phyloP scores from a whole-genome alignment of 257 asterid genomes.

The Fraxinus cuspidata region DNA sequence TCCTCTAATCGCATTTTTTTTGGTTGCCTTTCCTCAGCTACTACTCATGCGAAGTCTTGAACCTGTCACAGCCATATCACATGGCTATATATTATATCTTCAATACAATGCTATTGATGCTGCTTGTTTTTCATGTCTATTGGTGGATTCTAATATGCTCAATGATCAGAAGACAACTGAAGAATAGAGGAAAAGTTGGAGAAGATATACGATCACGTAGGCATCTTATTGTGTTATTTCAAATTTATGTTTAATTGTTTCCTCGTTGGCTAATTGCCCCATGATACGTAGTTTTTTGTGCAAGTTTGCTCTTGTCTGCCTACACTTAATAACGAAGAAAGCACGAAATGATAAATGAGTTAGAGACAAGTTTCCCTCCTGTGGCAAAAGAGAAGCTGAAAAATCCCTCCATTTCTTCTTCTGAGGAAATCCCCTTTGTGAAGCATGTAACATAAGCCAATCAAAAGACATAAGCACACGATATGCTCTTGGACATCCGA shows the following conservation, averaged over 20 bases:
- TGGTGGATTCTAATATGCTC: constrained; percentile 92
- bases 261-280: neutral
- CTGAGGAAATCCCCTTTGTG: neutral
- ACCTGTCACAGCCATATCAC: constrained; percentile 29
- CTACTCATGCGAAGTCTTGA: constrained; percentile 28
- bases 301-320: neutral
- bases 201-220: constrained; percentile 96
- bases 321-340: constrained; percentile 13
- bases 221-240: constrained; percentile 18
- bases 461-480: neutral
- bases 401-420: neutral
- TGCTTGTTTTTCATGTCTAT: constrained; percentile 73
- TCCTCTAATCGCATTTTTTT: constrained; percentile 17
- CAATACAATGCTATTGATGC: constrained; percentile 48
- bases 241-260: neutral
- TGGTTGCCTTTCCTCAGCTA: constrained; percentile 39
- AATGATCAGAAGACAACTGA: constrained; percentile 79
- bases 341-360: neutral
- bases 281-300: neutral
- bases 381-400: neutral
- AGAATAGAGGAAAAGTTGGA: constrained; percentile 85
- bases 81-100: constrained; percentile 40
- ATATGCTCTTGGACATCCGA: neutral
- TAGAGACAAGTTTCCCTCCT: neutral
- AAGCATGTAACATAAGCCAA: neutral